phyloP scores from a whole-genome alignment of 345 rosid species.

The Trapa bicornis region DNA sequence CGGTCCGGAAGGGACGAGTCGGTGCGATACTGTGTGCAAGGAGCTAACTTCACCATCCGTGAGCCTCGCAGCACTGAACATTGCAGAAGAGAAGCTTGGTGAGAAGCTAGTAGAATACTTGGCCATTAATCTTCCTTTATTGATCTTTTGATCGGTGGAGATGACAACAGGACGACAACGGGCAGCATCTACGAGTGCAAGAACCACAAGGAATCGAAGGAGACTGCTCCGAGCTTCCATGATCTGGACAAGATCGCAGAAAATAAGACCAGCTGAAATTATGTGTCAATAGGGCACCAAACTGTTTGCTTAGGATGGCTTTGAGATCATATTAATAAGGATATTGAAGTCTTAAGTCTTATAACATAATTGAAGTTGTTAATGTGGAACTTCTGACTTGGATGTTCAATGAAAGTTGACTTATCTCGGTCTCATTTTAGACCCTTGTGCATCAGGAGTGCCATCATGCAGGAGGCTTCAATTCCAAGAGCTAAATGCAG shows the following conservation, averaged over 20 bases:
- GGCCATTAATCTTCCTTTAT: constrained; percentile 7
- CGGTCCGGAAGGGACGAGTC: constrained; percentile 30
- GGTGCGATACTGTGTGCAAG: constrained; percentile 18
- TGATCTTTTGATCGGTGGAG: not conserved
- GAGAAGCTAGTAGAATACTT: constrained; percentile 15
- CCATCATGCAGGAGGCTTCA: no score
- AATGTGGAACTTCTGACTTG: not conserved
- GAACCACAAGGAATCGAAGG: constrained; percentile 8
- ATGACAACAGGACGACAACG: constrained; percentile 13
- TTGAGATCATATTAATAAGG: not conserved
- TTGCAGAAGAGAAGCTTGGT: constrained; percentile 11
- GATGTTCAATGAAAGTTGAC: constrained; percentile 3
- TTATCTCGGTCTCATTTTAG: not conserved
- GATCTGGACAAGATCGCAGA: not conserved
- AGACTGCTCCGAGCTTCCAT: constrained; percentile 15
- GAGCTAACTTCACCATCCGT: not conserved
- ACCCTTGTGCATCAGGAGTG: not conserved
- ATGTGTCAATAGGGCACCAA: not conserved
- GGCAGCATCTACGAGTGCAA: constrained; percentile 12
- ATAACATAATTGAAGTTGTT: not conserved
- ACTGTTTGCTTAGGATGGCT: not conserved
- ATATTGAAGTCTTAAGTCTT: not conserved
- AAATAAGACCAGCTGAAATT: not conserved
- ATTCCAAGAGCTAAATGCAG: no score
- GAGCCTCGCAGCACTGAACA: constrained; percentile 10